Base-by-base conservation (phyloP, 768 basidiomycete species). In the Boletales sp. region DNA sequence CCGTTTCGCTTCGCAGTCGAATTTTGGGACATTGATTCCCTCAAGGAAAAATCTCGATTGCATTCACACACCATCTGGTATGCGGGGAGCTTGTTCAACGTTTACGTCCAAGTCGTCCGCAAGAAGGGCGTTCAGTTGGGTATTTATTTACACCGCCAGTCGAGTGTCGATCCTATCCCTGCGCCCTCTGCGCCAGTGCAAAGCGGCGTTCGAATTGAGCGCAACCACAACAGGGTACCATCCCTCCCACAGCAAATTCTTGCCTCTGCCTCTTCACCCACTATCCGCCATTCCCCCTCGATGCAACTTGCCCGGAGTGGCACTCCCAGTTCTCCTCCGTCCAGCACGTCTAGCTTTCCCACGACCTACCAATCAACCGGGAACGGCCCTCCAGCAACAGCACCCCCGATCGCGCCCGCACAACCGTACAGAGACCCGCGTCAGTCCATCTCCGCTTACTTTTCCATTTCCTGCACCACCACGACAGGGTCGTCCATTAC, bases 31-130 rank as follows among this genome's bases (percentile, higher is more conserved):
- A 77, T 92, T 17, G 85, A 88, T 52, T 69, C 75, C 31, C 75
- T 97, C 35, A 86, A 84, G 50, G 93, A 95, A 70, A 95, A 94
- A 69, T 82, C 83, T 44, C 76, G 91, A 14, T 67, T 90, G 44
- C 84, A 94, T 65, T 90, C 88, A 8, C 82, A 84, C 47, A 97
- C 93, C 3, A 77, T 94, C 46, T 94, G 90, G 82, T 90, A 93
- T 63, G 92, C 87, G 2, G 94, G 94, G 9, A 90, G 81, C 58
- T 72, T 90, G 60, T 94, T 84, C 74, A 92, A 92, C 55, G 83
- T 92, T 2, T 95, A 94, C 60, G 84, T 94, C 38, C 92, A 95
- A 65, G 77, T 93, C 40, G 84, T 92, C 43, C 80, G 84, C 56
- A 90, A 89, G 79, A 94, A 94, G 65, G 75, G 74, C 21, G 60